Evolutionary conservation across 331 rosid species (phyloP), one percentile per base, ranked within the genome.

Genomic region (Malus hybrid): DNA sequence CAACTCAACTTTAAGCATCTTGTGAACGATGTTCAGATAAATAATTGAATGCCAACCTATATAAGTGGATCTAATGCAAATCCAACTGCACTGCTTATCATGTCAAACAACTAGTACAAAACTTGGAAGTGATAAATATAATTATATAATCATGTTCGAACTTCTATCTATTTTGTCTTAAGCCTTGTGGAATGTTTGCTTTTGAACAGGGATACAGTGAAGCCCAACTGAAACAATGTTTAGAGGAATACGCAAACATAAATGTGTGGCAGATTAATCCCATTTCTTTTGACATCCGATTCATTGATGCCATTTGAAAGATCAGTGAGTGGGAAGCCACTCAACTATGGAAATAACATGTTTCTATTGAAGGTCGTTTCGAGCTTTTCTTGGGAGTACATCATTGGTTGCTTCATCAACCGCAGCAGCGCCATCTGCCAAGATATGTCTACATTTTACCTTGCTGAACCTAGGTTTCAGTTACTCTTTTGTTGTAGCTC

Each of bases 241-340:
- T 95, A 81, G 98, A 95, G 90, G 99, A 95, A 82, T 95, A 95
- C 67, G 99, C 99, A 73, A 96, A 97, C 33, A 82, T 92, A 71
- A 95, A 95, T 81, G 99, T 90, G 71, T 95, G 98, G 99, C 99
- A 92, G 88, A 92, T 95, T 71, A 94, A 90, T 79, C 99, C 99
- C 62, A 90, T 85, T 63, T 84, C 97, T 77, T 95, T 95, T 19
- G 99, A 92, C 85, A 89, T 95, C 50, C 89, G 92, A 79, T 92
- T 95, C 75, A 92, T 95, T 36, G 97, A 95, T 83, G 92, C 92
- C 59, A 27, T 27, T 62, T 62, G 33, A 14, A 62, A 62, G 20
- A 28, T 14, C 8, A 12, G 67, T 3, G 10, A 13, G 66, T 13
- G 66, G 19, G 66, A 61, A 20, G 63, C 27, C 15, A 59, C 64